These are phyloP conservation scores for Erigeron philadelphicus DNA, from an alignment of 140 eudicot genomes.

Conservation along the genomic window DNA sequence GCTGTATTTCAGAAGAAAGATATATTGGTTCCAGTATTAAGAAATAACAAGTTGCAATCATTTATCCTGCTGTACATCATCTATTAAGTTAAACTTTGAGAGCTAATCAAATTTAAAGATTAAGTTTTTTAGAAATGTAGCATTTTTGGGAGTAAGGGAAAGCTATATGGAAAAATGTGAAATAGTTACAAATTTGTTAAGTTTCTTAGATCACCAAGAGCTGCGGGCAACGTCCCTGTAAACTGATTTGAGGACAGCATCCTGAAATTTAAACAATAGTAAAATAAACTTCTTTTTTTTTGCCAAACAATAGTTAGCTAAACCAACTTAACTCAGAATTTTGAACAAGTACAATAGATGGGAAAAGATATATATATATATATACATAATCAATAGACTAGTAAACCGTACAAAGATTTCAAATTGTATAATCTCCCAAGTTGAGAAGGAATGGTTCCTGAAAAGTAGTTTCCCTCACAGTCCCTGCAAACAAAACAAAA, in stretches of 20 bases:
- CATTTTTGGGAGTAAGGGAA: too few species aligned
- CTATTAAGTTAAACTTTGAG: too few species aligned
- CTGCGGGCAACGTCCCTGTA: conserved; percentile 57
- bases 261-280: conserved; percentile 35
- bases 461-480: conserved; percentile 65
- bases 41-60: conserved; percentile 64
- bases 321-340: too few species aligned
- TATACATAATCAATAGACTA: not conserved
- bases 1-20: conserved; percentile 38
- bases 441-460: conserved; percentile 62
- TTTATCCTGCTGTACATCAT: conserved; percentile 62
- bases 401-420: conserved; percentile 44
- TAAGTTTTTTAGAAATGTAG: too few species aligned
- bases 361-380: too few species aligned
- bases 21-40: too few species aligned
- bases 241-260: conserved; percentile 67
- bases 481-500: conserved; percentile 33
- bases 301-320: too few species aligned
- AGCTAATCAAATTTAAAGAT: too few species aligned
- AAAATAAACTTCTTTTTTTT: too few species aligned
- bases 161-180: too few species aligned
- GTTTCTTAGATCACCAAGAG: conserved; percentile 48
- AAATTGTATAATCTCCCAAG: conserved; percentile 53
- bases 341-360: too few species aligned
- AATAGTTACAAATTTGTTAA: conserved; percentile 53